phyloP scores from a whole-genome alignment of 306 rosid genomes.

The Sophora flavescens region DNA sequence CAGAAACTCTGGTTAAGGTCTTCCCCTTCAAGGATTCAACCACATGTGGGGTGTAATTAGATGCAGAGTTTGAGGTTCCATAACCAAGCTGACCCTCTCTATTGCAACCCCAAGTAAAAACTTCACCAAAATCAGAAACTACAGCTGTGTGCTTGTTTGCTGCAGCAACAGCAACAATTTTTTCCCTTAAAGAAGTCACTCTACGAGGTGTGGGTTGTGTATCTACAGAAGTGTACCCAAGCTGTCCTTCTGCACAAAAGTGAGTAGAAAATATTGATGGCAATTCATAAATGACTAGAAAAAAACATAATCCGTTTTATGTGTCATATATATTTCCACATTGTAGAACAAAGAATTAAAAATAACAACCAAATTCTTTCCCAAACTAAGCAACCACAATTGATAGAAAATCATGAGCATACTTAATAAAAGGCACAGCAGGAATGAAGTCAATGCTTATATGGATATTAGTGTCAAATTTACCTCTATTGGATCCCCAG shows the following conservation, averaged over 20 bases:
- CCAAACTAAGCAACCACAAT: conserved; percentile 8
- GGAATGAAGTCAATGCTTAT: conserved; percentile 23
- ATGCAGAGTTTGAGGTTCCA: conserved; percentile 97
- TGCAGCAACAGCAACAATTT: conserved; percentile 84
- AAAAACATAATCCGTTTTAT: background rate
- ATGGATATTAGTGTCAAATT: conserved; percentile 39
- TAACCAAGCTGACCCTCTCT: conserved; percentile 98
- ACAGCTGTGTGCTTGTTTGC: conserved; percentile 98
- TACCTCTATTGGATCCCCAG: conserved; percentile 99
- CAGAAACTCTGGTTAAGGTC: conserved; percentile 71
- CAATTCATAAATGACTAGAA: background rate
- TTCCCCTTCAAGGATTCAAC: conserved; percentile 96
- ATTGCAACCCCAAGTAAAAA: conserved; percentile 96
- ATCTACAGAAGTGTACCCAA: conserved; percentile 97
- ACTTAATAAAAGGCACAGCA: conserved; percentile 11
- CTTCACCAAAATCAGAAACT: conserved; percentile 87
- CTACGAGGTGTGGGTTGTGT: conserved; percentile 94
- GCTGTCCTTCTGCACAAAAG: conserved; percentile 89
- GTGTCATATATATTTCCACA: conserved; percentile 33
- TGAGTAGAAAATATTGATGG: conserved; percentile 25
- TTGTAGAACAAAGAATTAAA: conserved; percentile 23
- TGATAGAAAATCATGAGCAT: background rate
- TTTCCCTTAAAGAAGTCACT: conserved; percentile 82
- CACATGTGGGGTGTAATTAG: conserved; percentile 87
- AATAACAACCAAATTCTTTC: conserved; percentile 22